phyloP scores from a whole-genome alignment of 2,329 filamentous ascomycete genomes.

The Colletotrichum incanum region DNA sequence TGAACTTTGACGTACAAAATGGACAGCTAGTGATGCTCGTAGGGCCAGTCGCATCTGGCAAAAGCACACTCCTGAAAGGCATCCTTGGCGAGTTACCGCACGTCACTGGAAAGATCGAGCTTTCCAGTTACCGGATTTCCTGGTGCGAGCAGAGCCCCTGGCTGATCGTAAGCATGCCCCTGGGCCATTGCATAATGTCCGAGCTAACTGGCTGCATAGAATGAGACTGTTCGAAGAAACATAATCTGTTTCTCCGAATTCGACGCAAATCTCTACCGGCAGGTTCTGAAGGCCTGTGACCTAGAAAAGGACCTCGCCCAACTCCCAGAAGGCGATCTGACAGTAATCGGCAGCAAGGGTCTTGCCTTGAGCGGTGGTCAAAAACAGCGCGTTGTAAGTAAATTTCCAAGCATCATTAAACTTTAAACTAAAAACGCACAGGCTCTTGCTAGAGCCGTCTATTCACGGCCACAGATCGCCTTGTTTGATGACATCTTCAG shows the following conservation, averaged over 20 bases:
- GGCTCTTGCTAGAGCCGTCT: slow-evolving; percentile 57
- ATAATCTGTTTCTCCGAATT: slow-evolving; percentile 51
- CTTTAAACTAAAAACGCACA: slow-evolving; percentile 39
- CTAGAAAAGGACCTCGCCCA: slow-evolving; percentile 53
- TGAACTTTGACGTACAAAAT: slow-evolving; percentile 53
- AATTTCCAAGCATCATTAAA: neutral
- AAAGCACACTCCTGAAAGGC: slow-evolving; percentile 60
- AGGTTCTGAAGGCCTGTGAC: slow-evolving; percentile 50
- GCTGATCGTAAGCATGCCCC: slow-evolving; percentile 47
- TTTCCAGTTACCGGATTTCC: slow-evolving; percentile 44
- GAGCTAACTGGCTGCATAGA: slow-evolving; percentile 42
- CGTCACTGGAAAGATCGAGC: slow-evolving; percentile 43
- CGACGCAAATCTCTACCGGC: slow-evolving; percentile 47
- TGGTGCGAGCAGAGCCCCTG: slow-evolving; percentile 56
- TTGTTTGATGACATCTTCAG: slow-evolving; percentile 59
- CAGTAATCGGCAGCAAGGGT: slow-evolving; percentile 61
- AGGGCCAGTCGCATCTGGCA: slow-evolving; percentile 62
- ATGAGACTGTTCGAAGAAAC: slow-evolving; percentile 54
- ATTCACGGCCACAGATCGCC: slow-evolving; percentile 51
- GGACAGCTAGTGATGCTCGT: slow-evolving; percentile 57
- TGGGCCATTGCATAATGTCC: neutral
- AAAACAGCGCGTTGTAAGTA: slow-evolving; percentile 57
- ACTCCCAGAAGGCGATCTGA: slow-evolving; percentile 55
- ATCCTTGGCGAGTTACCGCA: slow-evolving; percentile 54
- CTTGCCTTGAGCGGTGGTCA: slow-evolving; percentile 64